Base-by-base conservation (phyloP, 257 asterid genomes). In the Nicotiana otophora region DNA sequence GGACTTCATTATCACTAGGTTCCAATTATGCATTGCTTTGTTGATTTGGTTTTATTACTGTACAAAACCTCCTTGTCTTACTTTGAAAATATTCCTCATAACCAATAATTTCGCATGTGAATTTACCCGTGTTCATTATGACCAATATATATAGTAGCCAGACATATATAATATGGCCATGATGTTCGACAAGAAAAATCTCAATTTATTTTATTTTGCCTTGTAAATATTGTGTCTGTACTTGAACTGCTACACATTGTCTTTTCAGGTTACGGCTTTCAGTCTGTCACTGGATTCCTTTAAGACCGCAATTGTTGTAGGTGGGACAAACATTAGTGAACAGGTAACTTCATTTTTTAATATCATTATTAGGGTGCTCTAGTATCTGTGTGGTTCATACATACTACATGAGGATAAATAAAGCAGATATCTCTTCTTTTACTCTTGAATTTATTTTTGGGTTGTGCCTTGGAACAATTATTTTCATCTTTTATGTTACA, bases 261-360 rank as follows among this genome's bases (percentile, higher is more conserved):
- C 17, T 84, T 88, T 79, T 85, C 86, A 94, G 98, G 98, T 92
- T 85, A 94, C 92, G 90, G 98, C 98, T 83, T 94, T 94, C 88
- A 89, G 97, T 78, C 88, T 81, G 91, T 93, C 97, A 72, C 83
- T 92, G 92, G 93, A 91, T 72, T 89, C 91, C 65, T 92, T 92
- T 79, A 93, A 68, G 88, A 92, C 96, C n/a, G 92, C 97, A 85
- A 93, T 91, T 82, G 93, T 93, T 80, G 97, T 93, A 54, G 98
- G 98, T 76, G 98, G 98, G 81, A 93, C 96, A 46, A 93, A 93
- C 86, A 95, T 95, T 74, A 84, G 93, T 68, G 97, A 92, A 83
- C 98, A 95, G 96, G 97, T 93, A 54, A 80, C 82, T 20, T 30
- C 51, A 72, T 76, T 77, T 20, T 65, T 84, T n/a, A 23, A 39